These are phyloP conservation scores for Salix exigua DNA, from an alignment of 345 rosid genomes.

Conservation along the genomic window DNA sequence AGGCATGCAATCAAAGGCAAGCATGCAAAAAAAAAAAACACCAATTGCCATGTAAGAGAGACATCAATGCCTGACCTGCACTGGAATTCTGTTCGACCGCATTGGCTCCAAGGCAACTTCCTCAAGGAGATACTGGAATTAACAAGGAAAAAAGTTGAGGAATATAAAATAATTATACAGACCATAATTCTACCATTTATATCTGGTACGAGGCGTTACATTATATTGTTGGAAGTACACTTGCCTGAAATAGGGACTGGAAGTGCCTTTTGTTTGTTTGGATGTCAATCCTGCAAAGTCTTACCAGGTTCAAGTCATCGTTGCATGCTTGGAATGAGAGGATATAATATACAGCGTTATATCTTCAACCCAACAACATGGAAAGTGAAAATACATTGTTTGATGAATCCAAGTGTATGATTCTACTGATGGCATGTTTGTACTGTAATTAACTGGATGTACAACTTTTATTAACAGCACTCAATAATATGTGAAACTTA, in stretches of 20 bases:
- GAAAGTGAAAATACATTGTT: background rate
- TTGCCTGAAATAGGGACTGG: slow-evolving; percentile 72
- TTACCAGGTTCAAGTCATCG: background rate
- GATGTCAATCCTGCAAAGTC: slow-evolving; percentile 77
- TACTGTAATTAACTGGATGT: background rate
- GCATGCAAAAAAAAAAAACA: background rate
- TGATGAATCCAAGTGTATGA: background rate
- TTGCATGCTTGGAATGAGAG: background rate
- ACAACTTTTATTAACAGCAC: background rate
- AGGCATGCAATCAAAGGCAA: background rate
- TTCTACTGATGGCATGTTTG: background rate
- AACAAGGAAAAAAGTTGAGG: slow-evolving; percentile 1
- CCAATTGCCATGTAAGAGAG: background rate
- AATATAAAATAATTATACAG: background rate
- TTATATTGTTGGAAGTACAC: slow-evolving; percentile 11
- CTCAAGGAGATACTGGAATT: slow-evolving; percentile 77
- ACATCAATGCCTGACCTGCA: slow-evolving; percentile 50
- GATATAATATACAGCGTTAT: background rate
- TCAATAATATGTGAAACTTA: background rate
- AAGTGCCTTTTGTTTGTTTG: slow-evolving; percentile 83
- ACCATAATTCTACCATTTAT: background rate
- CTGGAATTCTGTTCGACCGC: slow-evolving; percentile 67
- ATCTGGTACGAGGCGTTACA: background rate
- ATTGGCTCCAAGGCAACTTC: slow-evolving; percentile 70
- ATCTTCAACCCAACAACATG: background rate